phyloP scores from a whole-genome alignment of 768 basidiomycete genomes.

The Gyrodon lividus region DNA sequence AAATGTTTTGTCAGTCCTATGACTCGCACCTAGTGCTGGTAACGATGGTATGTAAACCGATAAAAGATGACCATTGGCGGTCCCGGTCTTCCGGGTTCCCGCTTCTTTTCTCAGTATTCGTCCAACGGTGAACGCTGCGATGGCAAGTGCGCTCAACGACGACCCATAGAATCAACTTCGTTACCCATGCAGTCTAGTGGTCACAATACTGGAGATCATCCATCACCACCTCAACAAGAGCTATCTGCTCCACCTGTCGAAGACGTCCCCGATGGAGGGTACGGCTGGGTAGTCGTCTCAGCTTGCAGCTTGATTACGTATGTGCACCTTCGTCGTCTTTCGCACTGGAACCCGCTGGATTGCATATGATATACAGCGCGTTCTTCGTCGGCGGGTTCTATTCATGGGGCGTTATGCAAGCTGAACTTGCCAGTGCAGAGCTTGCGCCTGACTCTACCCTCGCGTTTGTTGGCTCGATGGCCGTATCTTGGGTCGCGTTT shows the following conservation, averaged over 20 bases:
- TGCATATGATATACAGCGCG: conserved; percentile 16
- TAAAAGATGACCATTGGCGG: neutral
- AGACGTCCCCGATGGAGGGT: conserved; percentile 30
- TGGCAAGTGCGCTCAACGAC: conserved; percentile 1
- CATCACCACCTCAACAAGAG: neutral
- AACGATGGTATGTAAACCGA: neutral
- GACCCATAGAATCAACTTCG: neutral
- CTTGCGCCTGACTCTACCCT: conserved; percentile 25
- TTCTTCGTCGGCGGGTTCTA: conserved; percentile 27
- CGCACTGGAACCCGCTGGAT: neutral
- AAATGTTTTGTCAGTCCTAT: neutral
- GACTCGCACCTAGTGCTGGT: conserved; percentile 1
- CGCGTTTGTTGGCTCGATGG: conserved; percentile 34
- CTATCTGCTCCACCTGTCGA: conserved; percentile 1
- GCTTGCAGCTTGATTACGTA: conserved; percentile 30
- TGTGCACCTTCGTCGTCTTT: neutral
- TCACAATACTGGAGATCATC: neutral
- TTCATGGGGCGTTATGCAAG: conserved; percentile 33
- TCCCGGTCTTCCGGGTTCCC: too few relatives aligned
- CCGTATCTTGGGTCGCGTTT: conserved; percentile 29
- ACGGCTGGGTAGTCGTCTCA: conserved; percentile 33
- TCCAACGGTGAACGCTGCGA: neutral
- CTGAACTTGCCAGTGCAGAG: conserved; percentile 25
- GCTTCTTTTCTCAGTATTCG: neutral
- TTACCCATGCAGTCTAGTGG: neutral